Evolutionary conservation across 805 yeast species (phyloP).

Genomic region (Suhomyces xylopsoci): DNA sequence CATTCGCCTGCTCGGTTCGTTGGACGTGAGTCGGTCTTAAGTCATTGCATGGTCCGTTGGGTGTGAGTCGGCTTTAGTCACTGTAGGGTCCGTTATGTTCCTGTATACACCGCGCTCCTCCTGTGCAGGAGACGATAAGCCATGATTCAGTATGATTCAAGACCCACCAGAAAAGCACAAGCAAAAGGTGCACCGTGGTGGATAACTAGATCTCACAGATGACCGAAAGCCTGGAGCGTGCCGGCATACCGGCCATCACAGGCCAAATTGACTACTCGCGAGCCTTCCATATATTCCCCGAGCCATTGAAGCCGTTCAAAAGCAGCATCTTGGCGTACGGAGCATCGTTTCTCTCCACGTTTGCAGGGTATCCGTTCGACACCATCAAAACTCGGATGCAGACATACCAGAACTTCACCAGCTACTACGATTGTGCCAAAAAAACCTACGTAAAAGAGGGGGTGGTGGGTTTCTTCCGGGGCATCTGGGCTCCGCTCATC

Average conservation of each 20-base stretch:
- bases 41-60: too few relatives aligned
- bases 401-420: slow-evolving; percentile 58
- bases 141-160: background rate
- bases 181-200: background rate
- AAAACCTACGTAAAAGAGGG: slow-evolving; percentile 64
- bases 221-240: background rate
- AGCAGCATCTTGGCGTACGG: slow-evolving; percentile 61
- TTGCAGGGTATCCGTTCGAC: slow-evolving; percentile 80
- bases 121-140: background rate
- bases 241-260: slow-evolving; percentile 55
- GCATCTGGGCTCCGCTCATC: slow-evolving; percentile 69
- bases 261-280: slow-evolving; percentile 46
- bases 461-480: slow-evolving; percentile 66
- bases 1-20: background rate
- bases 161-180: background rate
- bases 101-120: background rate
- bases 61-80: background rate
- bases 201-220: background rate
- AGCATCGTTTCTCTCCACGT: slow-evolving; percentile 60
- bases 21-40: too few relatives aligned
- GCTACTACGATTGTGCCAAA: slow-evolving; percentile 54
- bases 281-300: slow-evolving; percentile 51
- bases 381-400: slow-evolving; percentile 87
- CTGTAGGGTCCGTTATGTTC: background rate
- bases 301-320: slow-evolving; percentile 47